Percentiles rank a stretch among this genome's conserved stretches.
Evolutionary conservation across 2,329 filamentous ascomycete genomes (phyloP).

Genomic region (Ilyonectria destructans): DNA sequence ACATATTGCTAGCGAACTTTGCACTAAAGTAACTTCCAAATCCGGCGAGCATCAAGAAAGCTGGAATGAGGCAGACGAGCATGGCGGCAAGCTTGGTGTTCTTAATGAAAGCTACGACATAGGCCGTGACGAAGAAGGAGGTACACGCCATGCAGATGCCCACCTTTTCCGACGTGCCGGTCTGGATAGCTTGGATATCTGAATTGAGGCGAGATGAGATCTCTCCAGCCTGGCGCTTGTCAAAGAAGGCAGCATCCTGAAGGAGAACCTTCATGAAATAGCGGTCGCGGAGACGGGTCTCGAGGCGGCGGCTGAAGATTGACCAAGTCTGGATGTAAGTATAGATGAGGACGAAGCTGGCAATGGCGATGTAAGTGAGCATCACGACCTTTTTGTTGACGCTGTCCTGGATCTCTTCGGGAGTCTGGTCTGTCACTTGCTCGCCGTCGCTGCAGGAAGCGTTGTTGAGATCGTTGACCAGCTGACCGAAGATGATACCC

Average conservation of each 20-base stretch:
- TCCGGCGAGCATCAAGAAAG: conserved; percentile 73
- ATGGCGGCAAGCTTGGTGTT: conserved; percentile 75
- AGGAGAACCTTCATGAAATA: conserved; percentile 73
- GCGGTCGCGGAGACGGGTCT: conserved; percentile 73
- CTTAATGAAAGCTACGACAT: conserved; percentile 78
- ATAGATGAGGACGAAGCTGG: conserved; percentile 76
- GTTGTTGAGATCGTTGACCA: conserved; percentile 74
- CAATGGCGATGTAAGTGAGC: conserved; percentile 76
- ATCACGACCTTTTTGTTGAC: conserved; percentile 73
- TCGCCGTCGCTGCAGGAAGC: conserved; percentile 65
- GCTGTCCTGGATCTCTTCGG: conserved; percentile 55
- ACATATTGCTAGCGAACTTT: conserved; percentile 67
- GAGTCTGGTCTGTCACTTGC: conserved; percentile 41
- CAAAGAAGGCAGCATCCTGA: conserved; percentile 77
- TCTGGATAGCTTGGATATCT: conserved; percentile 78
- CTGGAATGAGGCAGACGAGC: conserved; percentile 74
- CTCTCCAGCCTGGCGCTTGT: conserved; percentile 74
- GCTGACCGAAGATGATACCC: conserved; percentile 75
- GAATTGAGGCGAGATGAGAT: conserved; percentile 75
- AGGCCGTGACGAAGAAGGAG: conserved; percentile 79
- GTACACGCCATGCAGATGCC: conserved; percentile 75
- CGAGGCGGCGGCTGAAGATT: conserved; percentile 75
- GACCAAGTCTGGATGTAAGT: conserved; percentile 76
- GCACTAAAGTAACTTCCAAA: conserved; percentile 70
- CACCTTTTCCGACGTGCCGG: conserved; percentile 80